phyloP scores from a whole-genome alignment of 768 basidiomycete species.

The Xanthoconium stramineum region DNA sequence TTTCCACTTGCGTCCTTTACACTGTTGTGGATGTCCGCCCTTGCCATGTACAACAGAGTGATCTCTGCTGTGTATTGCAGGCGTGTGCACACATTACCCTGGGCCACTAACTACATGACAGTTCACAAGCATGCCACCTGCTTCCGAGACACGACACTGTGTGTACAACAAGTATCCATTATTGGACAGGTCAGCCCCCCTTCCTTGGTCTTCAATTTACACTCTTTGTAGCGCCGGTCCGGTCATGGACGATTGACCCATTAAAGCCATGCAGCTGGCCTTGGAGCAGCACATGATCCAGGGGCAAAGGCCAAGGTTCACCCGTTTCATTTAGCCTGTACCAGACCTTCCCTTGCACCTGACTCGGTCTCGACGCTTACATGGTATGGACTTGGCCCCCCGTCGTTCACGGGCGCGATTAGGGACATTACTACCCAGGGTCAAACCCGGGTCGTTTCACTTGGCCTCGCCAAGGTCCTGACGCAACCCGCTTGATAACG shows the following conservation, averaged over 20 bases:
- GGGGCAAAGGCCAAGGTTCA: neutral
- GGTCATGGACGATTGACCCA: neutral
- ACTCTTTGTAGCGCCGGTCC: neutral
- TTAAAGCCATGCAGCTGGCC: neutral
- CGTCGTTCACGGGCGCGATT: too few relatives aligned
- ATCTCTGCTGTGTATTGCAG: constrained; percentile 24
- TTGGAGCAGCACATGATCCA: neutral
- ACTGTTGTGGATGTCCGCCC: constrained; percentile 19
- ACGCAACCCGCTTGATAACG: neutral
- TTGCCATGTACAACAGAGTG: constrained; percentile 25
- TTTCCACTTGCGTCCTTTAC: constrained; percentile 9
- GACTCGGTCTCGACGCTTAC: too few relatives aligned
- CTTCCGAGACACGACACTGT: neutral
- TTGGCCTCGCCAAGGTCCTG: neutral
- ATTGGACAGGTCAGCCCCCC: neutral
- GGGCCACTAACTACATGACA: neutral
- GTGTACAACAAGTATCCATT: neutral
- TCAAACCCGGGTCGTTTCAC: neutral
- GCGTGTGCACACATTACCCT: constrained; percentile 22
- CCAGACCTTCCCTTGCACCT: too few relatives aligned
- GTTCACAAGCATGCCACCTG: neutral
- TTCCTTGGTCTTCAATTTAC: neutral
- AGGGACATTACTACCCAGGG: neutral
- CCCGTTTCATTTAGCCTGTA: too few relatives aligned
- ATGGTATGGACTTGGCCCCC: too few relatives aligned